Percentiles rank a stretch among this genome's conserved stretches.
Conservation (phyloP, 768 basidiomycete genomes). For the Tricholoma hemisulphureum region DNA sequence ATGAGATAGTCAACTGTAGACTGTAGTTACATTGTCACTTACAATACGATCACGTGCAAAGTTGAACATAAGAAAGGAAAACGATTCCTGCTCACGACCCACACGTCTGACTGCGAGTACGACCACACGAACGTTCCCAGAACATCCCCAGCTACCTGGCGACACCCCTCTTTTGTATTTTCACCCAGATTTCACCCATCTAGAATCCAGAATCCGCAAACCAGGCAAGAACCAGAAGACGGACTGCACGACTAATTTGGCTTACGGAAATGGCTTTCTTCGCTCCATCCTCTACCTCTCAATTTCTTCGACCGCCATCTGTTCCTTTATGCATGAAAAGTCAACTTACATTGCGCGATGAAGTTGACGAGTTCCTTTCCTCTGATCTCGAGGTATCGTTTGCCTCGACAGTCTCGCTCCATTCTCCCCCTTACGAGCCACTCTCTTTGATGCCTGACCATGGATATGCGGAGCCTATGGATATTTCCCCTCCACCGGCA, state of each 20-base stretch:
- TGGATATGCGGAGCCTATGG: constrained; percentile 66
- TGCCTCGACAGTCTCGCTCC: constrained; percentile 77
- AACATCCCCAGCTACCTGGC: constrained; percentile 18
- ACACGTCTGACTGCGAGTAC: constrained; percentile 18
- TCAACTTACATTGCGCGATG: constrained; percentile 45
- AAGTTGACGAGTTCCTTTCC: constrained; percentile 64
- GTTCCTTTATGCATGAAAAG: constrained; percentile 49
- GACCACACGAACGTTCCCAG: constrained; percentile 10
- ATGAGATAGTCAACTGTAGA: too few species aligned
- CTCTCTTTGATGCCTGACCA: constrained; percentile 46
- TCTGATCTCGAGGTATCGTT: constrained; percentile 84
- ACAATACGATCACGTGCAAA: constrained; percentile 48
- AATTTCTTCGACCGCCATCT: constrained; percentile 45
- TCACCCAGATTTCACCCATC: constrained; percentile 17
- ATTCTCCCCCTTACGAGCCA: constrained; percentile 60
- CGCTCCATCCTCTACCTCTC: constrained; percentile 35
- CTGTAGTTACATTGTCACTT: too few species aligned
- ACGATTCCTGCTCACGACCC: constrained; percentile 26
- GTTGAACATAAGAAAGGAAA: constrained; percentile 49
- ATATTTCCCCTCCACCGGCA: constrained; percentile 70
- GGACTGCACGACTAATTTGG: constrained; percentile 28
- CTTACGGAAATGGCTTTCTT: constrained; percentile 56
- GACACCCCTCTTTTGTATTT: constrained; percentile 26
- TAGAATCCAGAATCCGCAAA: constrained; percentile 8
- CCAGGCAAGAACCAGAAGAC: constrained; percentile 48